Conservation (phyloP, 176 grass and related monocot species). For the Triticum aestivum region DNA sequence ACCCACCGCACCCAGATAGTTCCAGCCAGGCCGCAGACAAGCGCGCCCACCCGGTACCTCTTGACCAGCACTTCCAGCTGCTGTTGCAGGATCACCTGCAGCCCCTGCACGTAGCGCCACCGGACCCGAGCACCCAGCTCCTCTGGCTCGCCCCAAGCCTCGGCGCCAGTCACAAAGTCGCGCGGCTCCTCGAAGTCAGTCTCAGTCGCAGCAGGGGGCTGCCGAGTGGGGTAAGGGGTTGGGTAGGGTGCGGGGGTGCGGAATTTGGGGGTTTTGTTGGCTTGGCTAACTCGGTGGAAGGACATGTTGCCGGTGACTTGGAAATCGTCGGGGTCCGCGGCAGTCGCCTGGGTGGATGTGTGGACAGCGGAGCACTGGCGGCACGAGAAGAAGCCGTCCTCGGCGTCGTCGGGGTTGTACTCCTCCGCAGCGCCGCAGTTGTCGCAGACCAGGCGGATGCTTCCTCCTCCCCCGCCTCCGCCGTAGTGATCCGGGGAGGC, state of each 20-base stretch:
- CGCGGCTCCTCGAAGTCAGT: conserved; percentile 25
- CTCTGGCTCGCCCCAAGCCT: background rate
- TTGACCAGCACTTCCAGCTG: conserved; percentile 76
- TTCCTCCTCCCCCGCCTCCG: background rate
- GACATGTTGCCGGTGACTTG: background rate
- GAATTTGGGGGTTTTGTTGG: conserved; percentile 21
- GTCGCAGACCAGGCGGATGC: conserved; percentile 45
- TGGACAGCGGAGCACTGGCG: conserved; percentile 44
- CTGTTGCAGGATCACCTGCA: conserved; percentile 73
- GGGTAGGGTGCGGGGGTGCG: conserved; percentile 14
- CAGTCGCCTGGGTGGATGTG: conserved; percentile 45
- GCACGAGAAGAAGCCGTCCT: conserved; percentile 63
- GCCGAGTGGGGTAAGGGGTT: background rate
- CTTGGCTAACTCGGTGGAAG: conserved; percentile 14
- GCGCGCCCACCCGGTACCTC: conserved; percentile 49
- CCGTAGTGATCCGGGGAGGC: conserved; percentile 4
- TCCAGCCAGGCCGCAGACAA: conserved; percentile 56
- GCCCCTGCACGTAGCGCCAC: conserved; percentile 54
- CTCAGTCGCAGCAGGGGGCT: background rate
- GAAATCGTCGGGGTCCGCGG: conserved; percentile 39
- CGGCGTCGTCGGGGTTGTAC: conserved; percentile 37
- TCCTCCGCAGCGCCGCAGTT: conserved; percentile 12
- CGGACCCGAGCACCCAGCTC: conserved; percentile 37
- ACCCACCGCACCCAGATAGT: conserved; percentile 63
- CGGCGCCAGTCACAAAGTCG: conserved; percentile 39